phyloP scores from a whole-genome alignment of 805 yeast species.

The Zygosaccharomyces kombuchaensis region DNA sequence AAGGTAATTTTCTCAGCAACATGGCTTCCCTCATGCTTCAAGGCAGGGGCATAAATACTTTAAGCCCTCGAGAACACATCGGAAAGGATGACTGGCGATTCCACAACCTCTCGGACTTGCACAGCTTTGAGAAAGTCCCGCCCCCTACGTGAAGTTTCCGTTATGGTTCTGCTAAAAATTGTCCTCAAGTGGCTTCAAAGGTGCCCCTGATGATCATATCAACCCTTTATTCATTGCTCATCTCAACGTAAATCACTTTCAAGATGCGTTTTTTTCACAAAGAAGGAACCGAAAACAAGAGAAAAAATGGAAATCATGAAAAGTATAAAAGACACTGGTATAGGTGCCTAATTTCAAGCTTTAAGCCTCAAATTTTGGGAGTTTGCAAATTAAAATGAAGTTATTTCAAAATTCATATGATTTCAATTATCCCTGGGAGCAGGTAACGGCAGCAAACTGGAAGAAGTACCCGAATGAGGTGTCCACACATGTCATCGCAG shows the following conservation, averaged over 20 bases:
- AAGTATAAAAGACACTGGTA: neutral
- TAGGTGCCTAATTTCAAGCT: neutral
- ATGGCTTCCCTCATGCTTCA: slow-evolving; percentile 33
- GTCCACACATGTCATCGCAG: slow-evolving; percentile 89
- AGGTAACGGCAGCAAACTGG: slow-evolving; percentile 96
- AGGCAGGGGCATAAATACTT: slow-evolving; percentile 38
- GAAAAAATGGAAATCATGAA: neutral
- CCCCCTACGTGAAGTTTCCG: neutral
- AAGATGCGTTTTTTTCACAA: neutral
- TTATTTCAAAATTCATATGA: slow-evolving; percentile 65
- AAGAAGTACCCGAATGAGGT: slow-evolving; percentile 92
- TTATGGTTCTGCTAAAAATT: neutral
- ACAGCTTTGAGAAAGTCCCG: slow-evolving; percentile 15
- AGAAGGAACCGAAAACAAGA: slow-evolving; percentile 1
- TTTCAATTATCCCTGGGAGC: slow-evolving; percentile 87
- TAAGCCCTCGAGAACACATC: slow-evolving; percentile 34
- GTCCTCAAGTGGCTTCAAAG: neutral
- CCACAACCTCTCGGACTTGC: slow-evolving; percentile 20
- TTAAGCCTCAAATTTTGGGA: neutral
- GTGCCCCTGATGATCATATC: neutral
- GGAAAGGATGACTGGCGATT: slow-evolving; percentile 40
- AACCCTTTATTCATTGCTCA: neutral
- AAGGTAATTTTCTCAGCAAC: slow-evolving; percentile 32
- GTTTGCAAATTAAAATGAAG: slow-evolving; percentile 50
- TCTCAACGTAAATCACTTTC: neutral